These are phyloP conservation scores for Dillenia turbinata DNA, from an alignment of 164 flowering plant species.

Conservation along the genomic window DNA sequence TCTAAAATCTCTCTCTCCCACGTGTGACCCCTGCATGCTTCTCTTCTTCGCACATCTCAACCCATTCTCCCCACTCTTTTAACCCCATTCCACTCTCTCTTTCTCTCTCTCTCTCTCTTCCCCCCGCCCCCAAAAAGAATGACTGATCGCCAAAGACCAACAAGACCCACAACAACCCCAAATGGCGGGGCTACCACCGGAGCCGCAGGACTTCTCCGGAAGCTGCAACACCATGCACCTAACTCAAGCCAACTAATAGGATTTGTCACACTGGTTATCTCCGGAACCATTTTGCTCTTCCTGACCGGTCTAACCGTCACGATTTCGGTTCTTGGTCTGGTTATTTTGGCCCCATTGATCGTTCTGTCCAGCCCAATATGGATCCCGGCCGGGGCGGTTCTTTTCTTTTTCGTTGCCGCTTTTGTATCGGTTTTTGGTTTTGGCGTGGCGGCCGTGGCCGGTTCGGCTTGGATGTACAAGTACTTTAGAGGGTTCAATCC, in stretches of 20 bases:
- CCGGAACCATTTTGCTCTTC: conserved; percentile 54
- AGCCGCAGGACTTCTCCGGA: conserved; percentile 22
- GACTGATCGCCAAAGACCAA: conserved; percentile 28
- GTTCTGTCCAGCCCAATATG: conserved; percentile 77
- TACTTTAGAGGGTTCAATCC: conserved; percentile 59
- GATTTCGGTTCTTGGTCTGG: conserved; percentile 40
- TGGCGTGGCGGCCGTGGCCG: conserved; percentile 37
- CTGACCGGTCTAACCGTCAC: conserved; percentile 72
- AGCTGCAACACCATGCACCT: conserved; percentile 42
- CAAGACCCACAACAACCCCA: background rate
- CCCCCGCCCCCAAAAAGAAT: conserved; percentile 9
- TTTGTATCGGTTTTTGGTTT: conserved; percentile 42
- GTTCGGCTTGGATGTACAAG: conserved; percentile 58
- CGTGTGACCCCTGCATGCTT: background rate
- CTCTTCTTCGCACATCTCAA: background rate
- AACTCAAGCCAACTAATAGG: conserved; percentile 62
- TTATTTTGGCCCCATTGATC: conserved; percentile 61
- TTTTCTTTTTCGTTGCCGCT: conserved; percentile 37
- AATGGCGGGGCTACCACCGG: background rate
- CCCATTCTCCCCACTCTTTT: background rate
- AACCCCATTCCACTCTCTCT: too few relatives aligned
- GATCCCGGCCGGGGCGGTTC: conserved; percentile 54
- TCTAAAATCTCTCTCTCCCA: background rate
- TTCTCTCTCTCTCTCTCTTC: background rate
- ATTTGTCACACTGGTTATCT: conserved; percentile 49